Base-by-base conservation (phyloP, 2,329 filamentous ascomycete genomes). In the Stemphylium lycopersici region DNA sequence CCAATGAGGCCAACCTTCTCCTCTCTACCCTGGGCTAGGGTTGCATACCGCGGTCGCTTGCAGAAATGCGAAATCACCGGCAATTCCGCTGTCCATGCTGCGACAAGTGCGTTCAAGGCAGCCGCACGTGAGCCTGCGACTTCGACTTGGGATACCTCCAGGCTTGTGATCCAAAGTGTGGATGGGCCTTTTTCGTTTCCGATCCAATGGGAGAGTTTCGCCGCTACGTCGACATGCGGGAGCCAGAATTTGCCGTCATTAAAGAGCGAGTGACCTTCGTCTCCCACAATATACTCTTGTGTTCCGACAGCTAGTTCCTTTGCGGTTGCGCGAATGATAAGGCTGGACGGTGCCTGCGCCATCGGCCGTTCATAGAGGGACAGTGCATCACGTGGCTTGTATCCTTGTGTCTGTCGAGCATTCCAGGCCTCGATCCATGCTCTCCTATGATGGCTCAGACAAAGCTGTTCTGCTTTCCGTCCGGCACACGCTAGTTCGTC, bases 51-150 rank as follows among this genome's bases (percentile, higher is more conserved):
- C n/a, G 54, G 51, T 26, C 56, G 52, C 24, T 42, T 37, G 15
- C 56, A 62, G 41, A 63, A 63, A 39, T 63, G 58, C 3, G 61
- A 63, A 32, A 60, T 52, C 12, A 63, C 39, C 5, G 62, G 58
- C 7, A 48, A n/a, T 18, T 58, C 33, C 2, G 52, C 49, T 13
- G 54, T 37, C 62, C 56, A 65, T 3, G 58, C 60, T 3, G 54
- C 39, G 11, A 55, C 38, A 1, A 57, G 38, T 10, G 39, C 24
- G 26, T 33, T 52, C 39, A 59, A 39, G 3, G 59, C 53, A 18
- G 56, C 59, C 6, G 59, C 59, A 41, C 46, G 40, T 24, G 56
- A 48, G 15, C 53, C 56, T 6, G 52, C 36, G 22, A 29, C 12
- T 22, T 37, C 26, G 37, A 6, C 7, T 13, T 37, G 15, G 6